Percentiles rank a stretch among this genome's conserved stretches.
Evolutionary conservation across 192 early-diverging fungal genomes (phyloP).

Genomic region (Spizellomyces sp.): DNA sequence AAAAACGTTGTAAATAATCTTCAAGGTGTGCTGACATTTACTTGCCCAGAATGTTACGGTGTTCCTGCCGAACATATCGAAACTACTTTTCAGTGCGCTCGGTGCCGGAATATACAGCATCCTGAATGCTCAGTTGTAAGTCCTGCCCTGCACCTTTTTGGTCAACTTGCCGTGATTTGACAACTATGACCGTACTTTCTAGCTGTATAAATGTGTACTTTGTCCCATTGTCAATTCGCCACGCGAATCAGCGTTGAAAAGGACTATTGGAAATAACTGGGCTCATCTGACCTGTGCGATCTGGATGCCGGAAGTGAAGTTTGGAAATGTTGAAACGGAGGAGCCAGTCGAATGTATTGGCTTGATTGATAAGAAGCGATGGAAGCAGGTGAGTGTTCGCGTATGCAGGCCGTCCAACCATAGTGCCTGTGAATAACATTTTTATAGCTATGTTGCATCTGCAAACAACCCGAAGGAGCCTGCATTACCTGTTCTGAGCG

Average conservation of each 20-base stretch:
- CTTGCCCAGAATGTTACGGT: conserved; percentile 36
- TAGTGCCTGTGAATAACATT: not conserved
- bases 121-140: conserved; percentile 21
- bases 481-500: conserved; percentile 42
- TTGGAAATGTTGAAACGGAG: conserved; percentile 26
- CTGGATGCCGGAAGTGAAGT: conserved; percentile 45
- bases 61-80: conserved; percentile 5
- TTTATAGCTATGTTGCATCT: conserved; percentile 38
- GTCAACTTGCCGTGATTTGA: not conserved
- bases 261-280: conserved; percentile 49
- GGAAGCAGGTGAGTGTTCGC: conserved; percentile 29
- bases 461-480: conserved; percentile 33
- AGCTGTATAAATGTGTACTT: conserved; percentile 43
- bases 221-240: conserved; percentile 29
- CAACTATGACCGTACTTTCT: conserved; percentile 11
- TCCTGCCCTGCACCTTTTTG: too few species aligned
- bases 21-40: too few species aligned
- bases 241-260: conserved; percentile 28
- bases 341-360: conserved; percentile 44
- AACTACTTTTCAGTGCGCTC: conserved; percentile 22
- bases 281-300: conserved; percentile 43
- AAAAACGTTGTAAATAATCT: too few species aligned
- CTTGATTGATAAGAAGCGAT: conserved; percentile 38
- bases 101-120: conserved; percentile 32
- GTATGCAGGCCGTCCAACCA: too few species aligned